Conservation (phyloP, 495 filamentous ascomycete species). For the Viridothelium virens region DNA sequence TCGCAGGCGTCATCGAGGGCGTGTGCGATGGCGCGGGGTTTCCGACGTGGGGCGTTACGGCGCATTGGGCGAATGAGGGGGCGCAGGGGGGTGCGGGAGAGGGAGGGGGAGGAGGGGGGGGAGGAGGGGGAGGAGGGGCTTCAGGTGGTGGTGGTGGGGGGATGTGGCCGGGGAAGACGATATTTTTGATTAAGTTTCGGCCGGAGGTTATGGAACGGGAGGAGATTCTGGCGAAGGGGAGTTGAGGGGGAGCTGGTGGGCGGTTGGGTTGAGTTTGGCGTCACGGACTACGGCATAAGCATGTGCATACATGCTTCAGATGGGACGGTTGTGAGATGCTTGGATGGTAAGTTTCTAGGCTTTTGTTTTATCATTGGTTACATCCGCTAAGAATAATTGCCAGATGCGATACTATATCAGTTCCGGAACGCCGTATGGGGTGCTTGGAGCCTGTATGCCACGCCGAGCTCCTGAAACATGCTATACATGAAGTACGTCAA, state of each 20-base stretch:
- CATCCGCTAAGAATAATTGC: neutral
- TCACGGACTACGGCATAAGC: no score
- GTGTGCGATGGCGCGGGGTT: constrained; percentile 89
- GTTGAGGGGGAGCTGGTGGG: constrained; percentile 11
- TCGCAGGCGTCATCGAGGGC: constrained; percentile 92
- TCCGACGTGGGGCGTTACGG: constrained; percentile 71
- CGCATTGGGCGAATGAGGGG: constrained; percentile 72
- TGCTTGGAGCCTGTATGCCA: neutral
- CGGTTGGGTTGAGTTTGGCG: neutral
- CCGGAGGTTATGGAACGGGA: constrained; percentile 86
- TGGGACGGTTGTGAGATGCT: no score
- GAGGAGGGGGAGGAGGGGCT: constrained; percentile 45
- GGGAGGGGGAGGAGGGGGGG: constrained; percentile 51
- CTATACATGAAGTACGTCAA: neutral
- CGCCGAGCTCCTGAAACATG: neutral
- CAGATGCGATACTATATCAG: neutral
- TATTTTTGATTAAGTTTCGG: constrained; percentile 87
- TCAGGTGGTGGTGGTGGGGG: constrained; percentile 31
- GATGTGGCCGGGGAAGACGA: constrained; percentile 92
- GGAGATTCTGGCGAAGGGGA: constrained; percentile 50
- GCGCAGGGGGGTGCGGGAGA: constrained; percentile 40
- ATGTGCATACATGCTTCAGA: no score
- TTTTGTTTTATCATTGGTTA: neutral
- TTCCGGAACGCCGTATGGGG: neutral
- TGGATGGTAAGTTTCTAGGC: neutral